phyloP scores from a whole-genome alignment of 108 stramenopile genomes.

The Nannochloropsis gaditana region DNA sequence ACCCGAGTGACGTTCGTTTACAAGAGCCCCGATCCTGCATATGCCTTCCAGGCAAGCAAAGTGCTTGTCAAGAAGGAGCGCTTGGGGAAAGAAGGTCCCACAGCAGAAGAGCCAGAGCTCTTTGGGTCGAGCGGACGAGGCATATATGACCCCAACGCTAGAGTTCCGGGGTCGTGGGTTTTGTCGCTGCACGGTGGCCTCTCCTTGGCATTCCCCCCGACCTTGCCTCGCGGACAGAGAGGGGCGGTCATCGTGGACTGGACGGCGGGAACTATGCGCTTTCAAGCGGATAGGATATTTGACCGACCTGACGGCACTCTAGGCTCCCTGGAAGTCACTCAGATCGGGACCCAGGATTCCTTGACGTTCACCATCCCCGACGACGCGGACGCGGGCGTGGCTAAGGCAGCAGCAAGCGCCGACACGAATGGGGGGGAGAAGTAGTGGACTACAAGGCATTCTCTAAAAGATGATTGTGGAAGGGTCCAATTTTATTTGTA shows the following conservation, averaged over 20 bases:
- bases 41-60: neutral
- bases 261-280: slow-evolving; percentile 35
- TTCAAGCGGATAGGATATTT: slow-evolving; percentile 42
- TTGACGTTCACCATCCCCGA: slow-evolving; percentile 27
- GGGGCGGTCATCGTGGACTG: slow-evolving; percentile 42
- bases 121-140: slow-evolving; percentile 39
- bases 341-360: slow-evolving; percentile 41
- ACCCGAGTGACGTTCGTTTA: slow-evolving; percentile 11
- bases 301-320: slow-evolving; percentile 30
- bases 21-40: neutral
- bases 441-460: no score
- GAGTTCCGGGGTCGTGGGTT: slow-evolving; percentile 14
- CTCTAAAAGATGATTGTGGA: no score
- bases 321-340: slow-evolving; percentile 32
- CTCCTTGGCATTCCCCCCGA: slow-evolving; percentile 24
- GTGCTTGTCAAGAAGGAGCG: neutral
- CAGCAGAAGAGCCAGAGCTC: slow-evolving; percentile 35
- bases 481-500: no score
- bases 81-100: neutral
- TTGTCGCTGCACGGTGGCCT: slow-evolving; percentile 25
- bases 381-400: neutral
- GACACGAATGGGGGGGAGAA: no score
- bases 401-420: no score
- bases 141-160: slow-evolving; percentile 26
- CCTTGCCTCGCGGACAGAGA: slow-evolving; percentile 20